Base-by-base conservation (phyloP, 495 filamentous ascomycete genomes). In the Daldinia loculata region DNA sequence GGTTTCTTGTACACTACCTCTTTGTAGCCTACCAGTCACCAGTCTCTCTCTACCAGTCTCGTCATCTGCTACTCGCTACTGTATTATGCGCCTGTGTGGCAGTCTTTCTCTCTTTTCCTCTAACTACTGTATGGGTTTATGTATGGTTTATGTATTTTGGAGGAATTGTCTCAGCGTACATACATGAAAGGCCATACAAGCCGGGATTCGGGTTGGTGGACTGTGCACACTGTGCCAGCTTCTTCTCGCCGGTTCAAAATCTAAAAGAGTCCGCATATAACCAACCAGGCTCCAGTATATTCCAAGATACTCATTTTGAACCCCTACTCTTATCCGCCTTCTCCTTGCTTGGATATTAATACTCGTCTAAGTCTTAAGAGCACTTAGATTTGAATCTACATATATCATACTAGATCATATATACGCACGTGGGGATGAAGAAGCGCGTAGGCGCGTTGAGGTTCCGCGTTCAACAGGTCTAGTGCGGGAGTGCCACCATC, bases 401-500 rank as follows among this genome's bases (percentile, higher is more conserved):
- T 56, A 45, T 61, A 57, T 59, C 34, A 48, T 69, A 27, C 38
- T 51, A 14, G 22, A 56, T 50, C 38, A 41, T 55, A 51, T 57
- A 60, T 67, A 26, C 38, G 48, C 69, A 59, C 64, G 64, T 72
- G 56, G 69, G 55, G 64, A 68, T 64, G 32, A 17, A 41, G 64
- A 60, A 63, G 63, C 63, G 69, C 69, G 68, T 59, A 62, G 59
- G 52, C 69, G 69, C 69, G 69, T 72, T 55, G 48, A 32, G 36
- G 56, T 65, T 60, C 61, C 56, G 61, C 62, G 48, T 71, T 67
- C 61, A 27, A 64, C 19, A 36, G 52, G 58, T 61, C 50, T 66
- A 55, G 70, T 69, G 64, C 60, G 66, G 70, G 62, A 69, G 70
- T 66, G 70, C 64, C 52, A 72, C 60, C 61, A 69, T 73, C 63